A percentile compares a stretch with the other conserved stretches of the same genome.
Conservation (phyloP, 805 yeast species). For the Candida coquimbonensis region DNA sequence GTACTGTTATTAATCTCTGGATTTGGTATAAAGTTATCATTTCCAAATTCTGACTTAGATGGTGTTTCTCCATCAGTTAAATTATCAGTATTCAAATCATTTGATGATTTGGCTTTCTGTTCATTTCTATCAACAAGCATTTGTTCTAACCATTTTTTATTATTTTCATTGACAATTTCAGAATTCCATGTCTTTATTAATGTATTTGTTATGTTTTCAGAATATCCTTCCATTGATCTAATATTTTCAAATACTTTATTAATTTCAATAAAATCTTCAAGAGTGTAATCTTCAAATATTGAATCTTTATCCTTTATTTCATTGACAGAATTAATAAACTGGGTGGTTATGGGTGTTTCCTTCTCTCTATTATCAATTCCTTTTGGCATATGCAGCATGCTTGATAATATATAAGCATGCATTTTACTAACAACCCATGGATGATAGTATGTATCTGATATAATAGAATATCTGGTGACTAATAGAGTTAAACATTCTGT, state of each 20-base stretch:
- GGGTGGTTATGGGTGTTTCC: slow-evolving; percentile 2
- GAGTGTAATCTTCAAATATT: slow-evolving; percentile 9
- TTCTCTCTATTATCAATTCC: slow-evolving; percentile 5
- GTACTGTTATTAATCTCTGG: too few relatives aligned
- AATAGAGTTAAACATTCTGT: slow-evolving; percentile 4
- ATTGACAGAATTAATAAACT: slow-evolving; percentile 10
- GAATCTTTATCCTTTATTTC: slow-evolving; percentile 12
- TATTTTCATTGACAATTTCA: slow-evolving; percentile 10
- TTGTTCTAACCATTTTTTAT: slow-evolving; percentile 20
- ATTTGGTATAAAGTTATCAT: too few relatives aligned
- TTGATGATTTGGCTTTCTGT: neutral
- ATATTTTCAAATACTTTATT: slow-evolving; percentile 3
- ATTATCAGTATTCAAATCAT: neutral
- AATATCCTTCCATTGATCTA: slow-evolving; percentile 4
- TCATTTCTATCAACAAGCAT: slow-evolving; percentile 1
- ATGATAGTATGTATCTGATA: slow-evolving; percentile 21
- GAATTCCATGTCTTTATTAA: slow-evolving; percentile 4
- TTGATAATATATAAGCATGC: slow-evolving; percentile 13
- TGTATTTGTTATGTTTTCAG: neutral
- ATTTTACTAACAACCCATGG: slow-evolving; percentile 21
- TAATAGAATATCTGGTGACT: slow-evolving; percentile 5
- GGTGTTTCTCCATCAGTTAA: neutral
- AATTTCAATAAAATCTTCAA: slow-evolving; percentile 11
- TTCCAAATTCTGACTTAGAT: neutral
- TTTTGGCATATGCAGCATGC: slow-evolving; percentile 7